Evolutionary conservation across 345 rosid genomes (phyloP), one percentile per base, ranked within the genome.

Genomic region (Combretum micranthum): DNA sequence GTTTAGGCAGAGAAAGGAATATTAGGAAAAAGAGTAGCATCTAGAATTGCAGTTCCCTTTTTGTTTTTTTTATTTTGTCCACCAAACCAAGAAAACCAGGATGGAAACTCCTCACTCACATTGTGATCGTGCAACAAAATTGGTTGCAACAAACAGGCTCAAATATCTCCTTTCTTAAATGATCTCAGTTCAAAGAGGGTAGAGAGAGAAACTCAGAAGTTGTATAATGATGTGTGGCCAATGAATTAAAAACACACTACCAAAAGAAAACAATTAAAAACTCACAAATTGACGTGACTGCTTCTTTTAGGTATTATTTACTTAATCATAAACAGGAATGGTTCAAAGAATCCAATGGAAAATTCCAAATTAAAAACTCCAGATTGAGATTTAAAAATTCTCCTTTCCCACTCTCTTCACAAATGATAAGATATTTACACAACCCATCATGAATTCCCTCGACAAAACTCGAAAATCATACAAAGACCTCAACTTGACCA

Each of bases 41-140:
- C 4, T 32, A 5, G 19, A 48, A 37, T 7, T 7, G 17, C 44
- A 13, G 6, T 54, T 23, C 15, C 23, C 26, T 22, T 39, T 17
- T n/a, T 45, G 39, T 21, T 19, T 15, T 18, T 26, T 25, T 23
- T 43, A 2, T 32, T 32, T 23, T 19, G 44, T 47, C 59, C 56
- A 68, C 71, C 69, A 55, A 67, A 60, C 67, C 44, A 63, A 15
- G 46, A 69, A 63, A 55, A 64, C 68, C 68, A 47, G 21, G 20
- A 59, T 32, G 13, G 49, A 32, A 47, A 47, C 22, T 25, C 60
- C 64, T 43, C 61, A 50, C 39, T 54, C 23, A 63, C 20, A 51
- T 58, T 45, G 12, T 23, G 21, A 52, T 49, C 56, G 57, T 23
- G 48, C 42, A n/a, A 42, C 20, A n/a, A 67, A 57, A 70, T 58